These are phyloP conservation scores for Neurospora sp. DNA, from an alignment of 495 filamentous ascomycete genomes.

Conservation along the genomic window DNA sequence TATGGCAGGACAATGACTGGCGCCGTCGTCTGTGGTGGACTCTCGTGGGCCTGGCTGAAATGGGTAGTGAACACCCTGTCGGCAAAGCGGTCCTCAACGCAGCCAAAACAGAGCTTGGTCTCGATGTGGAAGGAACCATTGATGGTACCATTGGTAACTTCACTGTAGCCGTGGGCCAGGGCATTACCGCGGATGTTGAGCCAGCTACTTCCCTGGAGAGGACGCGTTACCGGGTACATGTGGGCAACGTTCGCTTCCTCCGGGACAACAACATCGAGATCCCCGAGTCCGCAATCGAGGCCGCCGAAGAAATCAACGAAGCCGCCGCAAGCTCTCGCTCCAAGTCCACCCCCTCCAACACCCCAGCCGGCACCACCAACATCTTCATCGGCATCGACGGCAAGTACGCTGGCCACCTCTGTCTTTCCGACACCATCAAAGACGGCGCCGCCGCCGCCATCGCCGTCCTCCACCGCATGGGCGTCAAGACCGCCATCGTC, in stretches of 20 bases:
- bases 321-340: slow-evolving; percentile 23
- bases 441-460: slow-evolving; percentile 73
- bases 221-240: slow-evolving; percentile 61
- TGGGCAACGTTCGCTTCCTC: slow-evolving; percentile 76
- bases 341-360: slow-evolving; percentile 21
- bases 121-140: slow-evolving; percentile 61
- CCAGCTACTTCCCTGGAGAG: slow-evolving; percentile 56
- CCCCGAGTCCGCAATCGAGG: slow-evolving; percentile 47
- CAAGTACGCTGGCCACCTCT: slow-evolving; percentile 67
- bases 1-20: slow-evolving; percentile 61
- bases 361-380: slow-evolving; percentile 62
- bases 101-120: slow-evolving; percentile 62
- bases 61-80: slow-evolving; percentile 90
- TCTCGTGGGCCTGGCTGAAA: slow-evolving; percentile 84
- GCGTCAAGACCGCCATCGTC: slow-evolving; percentile 79
- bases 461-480: slow-evolving; percentile 71
- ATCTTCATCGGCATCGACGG: slow-evolving; percentile 86
- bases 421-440: slow-evolving; percentile 84
- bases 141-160: slow-evolving; percentile 82
- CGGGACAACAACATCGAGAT: slow-evolving; percentile 55
- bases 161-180: slow-evolving; percentile 71
- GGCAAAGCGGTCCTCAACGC: slow-evolving; percentile 70
- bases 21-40: slow-evolving; percentile 82
- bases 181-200: slow-evolving; percentile 73
- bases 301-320: slow-evolving; percentile 44